Conservation (phyloP, 129 eudicot genomes). For the Arctium lappa region DNA sequence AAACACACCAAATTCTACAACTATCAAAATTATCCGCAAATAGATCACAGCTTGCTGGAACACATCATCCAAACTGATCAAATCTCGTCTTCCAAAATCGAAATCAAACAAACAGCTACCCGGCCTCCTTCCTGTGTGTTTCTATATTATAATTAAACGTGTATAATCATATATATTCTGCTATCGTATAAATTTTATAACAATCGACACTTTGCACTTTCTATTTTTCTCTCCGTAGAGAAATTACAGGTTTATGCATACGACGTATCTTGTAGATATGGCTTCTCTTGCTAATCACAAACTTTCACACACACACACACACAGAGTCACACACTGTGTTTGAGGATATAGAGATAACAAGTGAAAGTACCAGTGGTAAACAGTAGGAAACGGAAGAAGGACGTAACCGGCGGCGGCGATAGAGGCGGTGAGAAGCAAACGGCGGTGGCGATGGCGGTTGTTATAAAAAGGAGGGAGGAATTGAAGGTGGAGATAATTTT, state of each 20-base stretch:
- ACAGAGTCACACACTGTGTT: background rate
- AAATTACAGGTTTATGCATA: background rate
- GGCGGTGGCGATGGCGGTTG: background rate
- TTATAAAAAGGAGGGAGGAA: background rate
- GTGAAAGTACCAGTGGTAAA: background rate
- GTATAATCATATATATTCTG: background rate
- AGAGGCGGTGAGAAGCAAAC: background rate
- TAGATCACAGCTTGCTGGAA: background rate
- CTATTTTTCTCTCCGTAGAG: background rate
- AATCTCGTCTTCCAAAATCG: background rate
- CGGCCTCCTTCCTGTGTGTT: background rate
- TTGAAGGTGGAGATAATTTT: background rate
- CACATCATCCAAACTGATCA: background rate
- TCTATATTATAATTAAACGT: background rate
- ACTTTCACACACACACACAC: background rate
- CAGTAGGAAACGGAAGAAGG: background rate
- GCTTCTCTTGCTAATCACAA: background rate
- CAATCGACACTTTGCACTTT: background rate
- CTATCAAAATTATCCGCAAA: slow-evolving; percentile 4
- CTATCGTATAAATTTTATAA: background rate
- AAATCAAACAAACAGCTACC: background rate
- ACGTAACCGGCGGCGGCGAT: background rate
- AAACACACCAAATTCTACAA: slow-evolving; percentile 1
- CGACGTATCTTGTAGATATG: background rate
- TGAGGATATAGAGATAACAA: background rate